Base-by-base conservation (phyloP, 169 alveolate species). In the Plasmodium gonderi region DNA sequence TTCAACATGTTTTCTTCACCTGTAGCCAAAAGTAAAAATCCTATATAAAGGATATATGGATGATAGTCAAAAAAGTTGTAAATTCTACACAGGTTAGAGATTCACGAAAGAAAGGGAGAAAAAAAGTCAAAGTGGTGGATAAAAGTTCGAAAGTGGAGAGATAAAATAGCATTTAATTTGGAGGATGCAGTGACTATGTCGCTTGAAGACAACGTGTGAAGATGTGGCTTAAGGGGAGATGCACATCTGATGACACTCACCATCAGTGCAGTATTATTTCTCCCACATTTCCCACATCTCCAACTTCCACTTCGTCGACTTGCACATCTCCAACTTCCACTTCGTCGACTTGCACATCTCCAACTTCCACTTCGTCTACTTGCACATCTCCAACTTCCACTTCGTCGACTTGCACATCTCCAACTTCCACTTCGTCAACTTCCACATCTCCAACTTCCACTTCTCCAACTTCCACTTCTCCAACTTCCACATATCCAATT, bases 1-100 rank as follows among this genome's bases (percentile, higher is more conserved):
- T n/a, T n/a, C n/a, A n/a, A n/a, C n/a, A n/a, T n/a, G n/a, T n/a
- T n/a, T 51, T 3, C 29, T 26, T 8, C 69, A 23, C 0, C 69
- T 0, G 33, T 42, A 79, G 76, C 44, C 31, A 40, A 49, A 8
- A 26, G 77, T 69, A 51, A 83, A 83, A 83, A 40, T 83, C 6
- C 65, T 83, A 2, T 83, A 83, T 36, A 83, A 83, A 51, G 92
- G 92, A 17, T 83, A 83, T 45, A 72, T 83, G 14, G 92, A 83
- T 20, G 92, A 83, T 36, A 83, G 49, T 26, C 33, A 44, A 75
- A 83, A 83, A 23, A 17, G 82, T 26, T 83, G 64, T 60, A 83
- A 83, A 54, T 83, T 83, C 60, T 83, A 83, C 42, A 83, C 82
- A 83, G 92, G 92, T 83, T 17, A 72, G 23, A 4, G 31, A n/a